phyloP scores from a whole-genome alignment of 768 basidiomycete genomes.

The Lactarius quietus region DNA sequence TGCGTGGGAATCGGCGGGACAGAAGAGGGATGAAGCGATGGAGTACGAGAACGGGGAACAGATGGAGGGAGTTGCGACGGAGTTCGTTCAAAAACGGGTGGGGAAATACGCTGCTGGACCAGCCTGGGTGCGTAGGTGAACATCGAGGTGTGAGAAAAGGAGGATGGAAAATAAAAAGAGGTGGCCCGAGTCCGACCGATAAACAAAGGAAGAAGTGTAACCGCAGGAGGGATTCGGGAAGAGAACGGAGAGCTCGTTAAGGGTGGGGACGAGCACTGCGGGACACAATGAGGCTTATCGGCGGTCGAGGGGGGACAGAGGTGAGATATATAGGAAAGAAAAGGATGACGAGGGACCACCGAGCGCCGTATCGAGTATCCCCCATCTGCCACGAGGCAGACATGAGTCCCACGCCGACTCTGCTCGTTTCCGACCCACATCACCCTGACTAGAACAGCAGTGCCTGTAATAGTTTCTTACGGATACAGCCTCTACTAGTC shows the following conservation, averaged over 20 bases:
- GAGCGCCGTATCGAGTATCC: slow-evolving; percentile 15
- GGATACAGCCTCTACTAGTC: neutral
- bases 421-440: neutral
- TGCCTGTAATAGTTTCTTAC: neutral
- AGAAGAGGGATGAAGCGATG: slow-evolving; percentile 8
- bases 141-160: neutral
- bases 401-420: slow-evolving; percentile 13
- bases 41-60: slow-evolving; percentile 14
- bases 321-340: slow-evolving; percentile 14
- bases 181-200: slow-evolving; percentile 15
- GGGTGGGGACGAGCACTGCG: slow-evolving; percentile 7
- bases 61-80: slow-evolving; percentile 3
- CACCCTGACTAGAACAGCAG: neutral
- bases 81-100: slow-evolving; percentile 10
- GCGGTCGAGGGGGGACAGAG: slow-evolving; percentile 14
- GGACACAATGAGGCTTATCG: slow-evolving; percentile 16
- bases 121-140: slow-evolving; percentile 20
- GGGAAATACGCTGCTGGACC: slow-evolving; percentile 18
- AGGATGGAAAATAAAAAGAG: slow-evolving; percentile 3
- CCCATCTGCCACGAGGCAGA: slow-evolving; percentile 16
- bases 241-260: slow-evolving; percentile 1
- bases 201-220: slow-evolving; percentile 8
- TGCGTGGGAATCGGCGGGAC: slow-evolving; percentile 14
- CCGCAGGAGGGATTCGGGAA: neutral
- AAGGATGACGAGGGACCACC: slow-evolving; percentile 17